A percentile compares a stretch with the other conserved stretches of the same genome.
Conservation (phyloP, 371 early-diverging fungal species). For the Quaeritorhiza haematococci region DNA sequence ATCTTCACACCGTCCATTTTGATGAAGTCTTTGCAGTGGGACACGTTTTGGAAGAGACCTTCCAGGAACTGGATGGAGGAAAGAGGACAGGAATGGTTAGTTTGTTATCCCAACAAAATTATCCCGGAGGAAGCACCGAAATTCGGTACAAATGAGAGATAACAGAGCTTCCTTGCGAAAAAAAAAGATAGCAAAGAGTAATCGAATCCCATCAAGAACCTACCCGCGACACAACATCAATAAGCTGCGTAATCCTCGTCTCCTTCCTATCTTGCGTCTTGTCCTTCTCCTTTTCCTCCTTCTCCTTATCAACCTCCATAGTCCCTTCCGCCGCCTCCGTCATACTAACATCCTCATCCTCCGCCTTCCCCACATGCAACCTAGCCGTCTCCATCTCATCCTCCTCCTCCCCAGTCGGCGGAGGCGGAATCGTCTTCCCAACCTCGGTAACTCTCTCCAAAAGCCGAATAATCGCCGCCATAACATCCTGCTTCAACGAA, state of each 20-base stretch:
- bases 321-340: constrained; percentile 1
- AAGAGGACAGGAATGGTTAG: background rate
- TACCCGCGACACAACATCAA: constrained; percentile 50
- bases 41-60: constrained; percentile 74
- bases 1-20: constrained; percentile 62
- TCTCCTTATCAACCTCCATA: background rate
- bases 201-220: constrained; percentile 6
- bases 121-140: constrained; percentile 27
- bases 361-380: background rate
- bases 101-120: background rate
- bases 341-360: background rate
- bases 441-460: constrained; percentile 45
- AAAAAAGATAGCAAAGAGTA: background rate
- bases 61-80: constrained; percentile 61
- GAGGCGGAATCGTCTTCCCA: constrained; percentile 15
- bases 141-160: background rate
- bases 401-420: background rate
- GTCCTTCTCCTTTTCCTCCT: constrained; percentile 20
- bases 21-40: constrained; percentile 70
- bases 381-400: constrained; percentile 16
- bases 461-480: constrained; percentile 64
- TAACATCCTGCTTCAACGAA: constrained; percentile 59
- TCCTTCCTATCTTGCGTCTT: constrained; percentile 54
- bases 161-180: no score
- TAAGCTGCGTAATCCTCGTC: constrained; percentile 37